Percentiles rank a stretch among this genome's conserved stretches.
Evolutionary conservation across 495 filamentous ascomycete species (phyloP).

Genomic region (Hypoxylon fragiforme): DNA sequence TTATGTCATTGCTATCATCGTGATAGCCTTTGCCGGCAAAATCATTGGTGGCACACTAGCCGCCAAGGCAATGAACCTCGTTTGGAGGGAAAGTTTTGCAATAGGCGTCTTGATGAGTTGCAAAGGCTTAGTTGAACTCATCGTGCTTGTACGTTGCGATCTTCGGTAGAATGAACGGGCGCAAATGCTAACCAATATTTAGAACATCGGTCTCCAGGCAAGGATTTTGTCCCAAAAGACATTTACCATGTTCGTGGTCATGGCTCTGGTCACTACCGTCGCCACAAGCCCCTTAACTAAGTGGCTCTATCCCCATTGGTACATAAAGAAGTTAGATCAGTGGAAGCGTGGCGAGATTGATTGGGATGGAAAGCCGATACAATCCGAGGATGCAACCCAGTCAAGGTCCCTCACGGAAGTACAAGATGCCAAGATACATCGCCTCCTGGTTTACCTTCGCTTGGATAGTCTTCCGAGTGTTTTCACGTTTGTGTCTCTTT

Average conservation of each 20-base stretch:
- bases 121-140: conserved; percentile 93
- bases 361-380: conserved; percentile 75
- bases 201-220: conserved; percentile 96
- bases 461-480: conserved; percentile 86
- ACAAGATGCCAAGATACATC: conserved; percentile 48
- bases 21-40: conserved; percentile 83
- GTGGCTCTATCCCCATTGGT: conserved; percentile 81
- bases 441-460: conserved; percentile 66
- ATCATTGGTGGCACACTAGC: conserved; percentile 83
- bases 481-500: conserved; percentile 79
- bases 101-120: conserved; percentile 97
- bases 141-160: conserved; percentile 75
- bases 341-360: conserved; percentile 93
- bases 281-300: conserved; percentile 83
- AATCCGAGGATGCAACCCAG: conserved; percentile 43
- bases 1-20: conserved; percentile 85
- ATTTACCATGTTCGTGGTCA: conserved; percentile 99
- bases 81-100: conserved; percentile 92
- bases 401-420: conserved; percentile 49
- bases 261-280: conserved; percentile 92
- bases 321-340: conserved; percentile 86
- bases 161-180: neutral
- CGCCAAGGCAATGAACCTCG: conserved; percentile 72
- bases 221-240: conserved; percentile 83
- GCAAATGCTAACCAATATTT: conserved; percentile 29